phyloP scores from a whole-genome alignment of 2,329 filamentous ascomycete genomes.

The Fusarium bactridioides region DNA sequence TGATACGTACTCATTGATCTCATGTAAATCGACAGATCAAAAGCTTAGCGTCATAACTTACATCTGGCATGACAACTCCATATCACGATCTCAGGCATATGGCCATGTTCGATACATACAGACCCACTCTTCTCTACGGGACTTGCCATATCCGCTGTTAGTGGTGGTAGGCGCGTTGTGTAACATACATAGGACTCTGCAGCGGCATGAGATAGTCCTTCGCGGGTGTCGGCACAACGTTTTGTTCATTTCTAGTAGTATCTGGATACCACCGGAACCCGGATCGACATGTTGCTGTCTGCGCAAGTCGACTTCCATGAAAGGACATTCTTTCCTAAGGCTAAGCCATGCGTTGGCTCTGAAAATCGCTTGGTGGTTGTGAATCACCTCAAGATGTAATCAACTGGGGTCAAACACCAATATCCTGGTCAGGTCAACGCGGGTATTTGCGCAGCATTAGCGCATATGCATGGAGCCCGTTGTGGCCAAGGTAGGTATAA shows the following conservation, averaged over 20 bases:
- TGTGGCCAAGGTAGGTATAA: slow-evolving; percentile 15
- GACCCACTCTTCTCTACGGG: neutral
- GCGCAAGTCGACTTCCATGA: neutral
- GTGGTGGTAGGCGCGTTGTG: neutral
- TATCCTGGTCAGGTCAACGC: slow-evolving; percentile 10
- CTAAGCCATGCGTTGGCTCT: neutral
- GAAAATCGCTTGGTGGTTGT: slow-evolving; percentile 3
- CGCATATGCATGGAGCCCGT: neutral
- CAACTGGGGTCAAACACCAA: neutral
- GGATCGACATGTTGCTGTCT: neutral
- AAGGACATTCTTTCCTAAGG: slow-evolving; percentile 1
- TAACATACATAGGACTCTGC: neutral
- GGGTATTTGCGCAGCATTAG: slow-evolving; percentile 4
- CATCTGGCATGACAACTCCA: neutral
- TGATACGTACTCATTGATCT: neutral
- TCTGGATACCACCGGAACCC: neutral
- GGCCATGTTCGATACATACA: neutral
- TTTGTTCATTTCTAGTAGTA: neutral
- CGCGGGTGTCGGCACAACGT: neutral
- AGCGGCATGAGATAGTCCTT: slow-evolving; percentile 2
- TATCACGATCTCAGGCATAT: neutral
- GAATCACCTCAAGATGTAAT: slow-evolving; percentile 28
- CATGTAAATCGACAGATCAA: neutral
- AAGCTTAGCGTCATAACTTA: neutral
- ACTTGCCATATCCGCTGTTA: neutral